Percentiles rank a stretch among this genome's conserved stretches.
Evolutionary conservation across 768 basidiomycete genomes (phyloP).

Genomic region (Xerocomellus amylosporus): DNA sequence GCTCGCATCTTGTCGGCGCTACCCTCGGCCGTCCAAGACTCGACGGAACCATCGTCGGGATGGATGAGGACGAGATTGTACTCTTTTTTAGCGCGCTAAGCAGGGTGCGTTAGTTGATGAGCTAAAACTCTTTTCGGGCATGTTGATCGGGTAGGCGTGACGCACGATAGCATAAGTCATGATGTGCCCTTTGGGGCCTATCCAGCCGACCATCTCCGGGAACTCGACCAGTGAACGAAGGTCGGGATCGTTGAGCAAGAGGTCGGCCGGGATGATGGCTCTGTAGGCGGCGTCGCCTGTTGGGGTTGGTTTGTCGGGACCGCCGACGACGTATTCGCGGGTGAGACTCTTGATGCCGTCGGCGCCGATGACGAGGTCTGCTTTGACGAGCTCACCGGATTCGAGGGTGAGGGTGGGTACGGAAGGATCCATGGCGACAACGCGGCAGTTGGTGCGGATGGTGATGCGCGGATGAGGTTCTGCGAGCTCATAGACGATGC

Average conservation of each 20-base stretch:
- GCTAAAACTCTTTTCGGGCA: background rate
- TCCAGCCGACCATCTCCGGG: constrained; percentile 57
- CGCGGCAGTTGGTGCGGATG: constrained; percentile 36
- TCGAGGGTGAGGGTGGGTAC: constrained; percentile 37
- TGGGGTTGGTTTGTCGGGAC: constrained; percentile 42
- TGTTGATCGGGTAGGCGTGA: background rate
- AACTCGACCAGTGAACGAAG: constrained; percentile 48
- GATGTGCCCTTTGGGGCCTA: constrained; percentile 49
- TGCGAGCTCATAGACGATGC: constrained; percentile 36
- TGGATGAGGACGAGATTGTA: constrained; percentile 47
- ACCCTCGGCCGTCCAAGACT: constrained; percentile 46
- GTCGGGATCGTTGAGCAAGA: constrained; percentile 50
- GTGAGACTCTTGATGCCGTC: constrained; percentile 54
- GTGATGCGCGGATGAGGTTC: constrained; percentile 33
- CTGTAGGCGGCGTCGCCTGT: constrained; percentile 68
- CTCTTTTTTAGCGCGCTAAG: constrained; percentile 36
- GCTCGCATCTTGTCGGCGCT: constrained; percentile 45
- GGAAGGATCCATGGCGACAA: constrained; percentile 35
- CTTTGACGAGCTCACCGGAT: constrained; percentile 41
- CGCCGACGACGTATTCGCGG: constrained; percentile 49
- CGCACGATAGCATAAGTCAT: constrained; percentile 46
- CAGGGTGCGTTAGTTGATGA: background rate
- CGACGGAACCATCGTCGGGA: constrained; percentile 38
- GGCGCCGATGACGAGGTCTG: constrained; percentile 48
- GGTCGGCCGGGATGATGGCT: constrained; percentile 45